Evolutionary conservation across 1,284 basidiomycete species (phyloP).

Genomic region (Ustilago shanxiensis): DNA sequence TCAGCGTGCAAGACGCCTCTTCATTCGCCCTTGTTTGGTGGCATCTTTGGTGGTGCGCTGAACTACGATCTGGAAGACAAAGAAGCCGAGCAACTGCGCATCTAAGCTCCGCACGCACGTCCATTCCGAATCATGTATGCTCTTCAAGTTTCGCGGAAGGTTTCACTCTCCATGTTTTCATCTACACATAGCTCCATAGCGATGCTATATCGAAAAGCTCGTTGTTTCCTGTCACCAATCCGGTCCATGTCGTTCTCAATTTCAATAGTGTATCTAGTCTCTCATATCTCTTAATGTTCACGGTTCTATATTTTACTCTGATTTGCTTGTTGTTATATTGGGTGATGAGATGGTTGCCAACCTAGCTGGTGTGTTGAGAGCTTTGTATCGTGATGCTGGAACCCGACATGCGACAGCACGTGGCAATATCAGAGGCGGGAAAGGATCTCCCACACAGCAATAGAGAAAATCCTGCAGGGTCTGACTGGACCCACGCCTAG

Average conservation of each 20-base stretch:
- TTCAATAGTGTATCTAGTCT: conserved; percentile 8
- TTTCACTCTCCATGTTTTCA: neutral
- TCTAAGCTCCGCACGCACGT: conserved; percentile 7
- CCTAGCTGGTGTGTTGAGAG: neutral
- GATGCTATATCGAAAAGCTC: neutral
- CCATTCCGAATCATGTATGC: neutral
- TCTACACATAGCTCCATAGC: neutral
- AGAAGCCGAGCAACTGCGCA: conserved; percentile 49
- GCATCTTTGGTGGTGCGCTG: conserved; percentile 57
- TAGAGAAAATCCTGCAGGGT: neutral
- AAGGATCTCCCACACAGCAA: neutral
- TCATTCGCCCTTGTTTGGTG: conserved; percentile 62
- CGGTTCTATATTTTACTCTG: neutral
- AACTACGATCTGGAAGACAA: conserved; percentile 57
- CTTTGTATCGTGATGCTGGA: neutral
- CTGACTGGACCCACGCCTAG: neutral
- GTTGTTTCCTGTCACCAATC: neutral
- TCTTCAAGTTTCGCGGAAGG: conserved; percentile 29
- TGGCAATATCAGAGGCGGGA: neutral
- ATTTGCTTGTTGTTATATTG: neutral
- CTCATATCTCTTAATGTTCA: conserved; percentile 1
- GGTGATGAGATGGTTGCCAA: neutral
- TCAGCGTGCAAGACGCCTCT: conserved; percentile 61
- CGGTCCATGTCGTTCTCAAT: neutral
- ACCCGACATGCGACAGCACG: neutral